Evolutionary conservation across 257 asterid genomes (phyloP), one percentile per base, ranked within the genome.

Genomic region (Leonotis leonurus): DNA sequence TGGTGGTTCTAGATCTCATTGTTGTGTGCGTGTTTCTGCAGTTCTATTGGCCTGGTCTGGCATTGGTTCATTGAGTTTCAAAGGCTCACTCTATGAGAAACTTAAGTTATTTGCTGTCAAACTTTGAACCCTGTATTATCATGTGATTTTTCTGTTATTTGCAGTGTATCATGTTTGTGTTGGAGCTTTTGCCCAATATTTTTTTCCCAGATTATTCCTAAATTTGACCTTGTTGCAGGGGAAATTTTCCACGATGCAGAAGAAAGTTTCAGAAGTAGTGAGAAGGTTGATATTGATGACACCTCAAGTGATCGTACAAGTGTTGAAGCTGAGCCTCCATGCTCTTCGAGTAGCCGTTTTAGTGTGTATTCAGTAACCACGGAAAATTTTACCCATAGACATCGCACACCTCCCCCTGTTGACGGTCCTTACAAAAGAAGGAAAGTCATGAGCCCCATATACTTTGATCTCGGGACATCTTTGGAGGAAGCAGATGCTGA

Each of bases 241-340:
- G 96, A 89, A 53, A 80, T 73, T 64, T 93, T 85, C 75, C 77
- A 80, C 61, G 99, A 85, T 65, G 94, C 97, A 35, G 76, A 72
- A 45, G 96, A 80, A 70, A 65, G 62, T 53, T 79, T 87, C 68
- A 71, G 76, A 25, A 58, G 56, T 61, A 64, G 70, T 21, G 59
- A 64, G 11, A 65, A 51, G 59, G 56, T 52, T 32, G 85, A 76
- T 21, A 63, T 18, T 20, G 68, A 65, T 43, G 78, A 68, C 50
- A 52, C 36, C 41, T 55, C 64, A 44, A 41, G 70, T 46, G 56
- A 50, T 24, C 44, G 73, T 41, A 49, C 35, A 12, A 20, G 60
- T 44, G 64, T 56, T 39, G 70, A 57, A 70, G 78, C 60, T 64
- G 87, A 81, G 36, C 74, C 80, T 67, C 86, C 90, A 61, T 74